phyloP scores from a whole-genome alignment of 257 asterid species.

The Petunia secreta region DNA sequence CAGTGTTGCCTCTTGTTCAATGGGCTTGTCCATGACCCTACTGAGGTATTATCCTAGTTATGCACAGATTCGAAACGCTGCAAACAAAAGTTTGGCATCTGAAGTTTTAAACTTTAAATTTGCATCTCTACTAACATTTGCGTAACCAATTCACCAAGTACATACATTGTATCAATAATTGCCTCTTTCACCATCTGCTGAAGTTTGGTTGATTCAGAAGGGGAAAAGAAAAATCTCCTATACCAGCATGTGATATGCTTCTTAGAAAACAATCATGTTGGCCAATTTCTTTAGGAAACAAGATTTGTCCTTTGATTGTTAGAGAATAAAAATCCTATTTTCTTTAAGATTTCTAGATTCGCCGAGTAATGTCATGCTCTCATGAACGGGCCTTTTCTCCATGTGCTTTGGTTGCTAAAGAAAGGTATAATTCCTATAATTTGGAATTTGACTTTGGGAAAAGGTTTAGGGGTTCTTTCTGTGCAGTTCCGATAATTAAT shows the following conservation, averaged over 20 bases:
- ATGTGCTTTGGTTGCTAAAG: slow-evolving; percentile 16
- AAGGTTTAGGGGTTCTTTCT: slow-evolving; percentile 14
- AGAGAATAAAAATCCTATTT: no score
- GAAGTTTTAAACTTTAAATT: not conserved
- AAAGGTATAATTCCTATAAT: not conserved
- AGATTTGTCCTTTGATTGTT: not conserved
- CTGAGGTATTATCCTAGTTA: slow-evolving; percentile 60
- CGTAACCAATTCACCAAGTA: not conserved
- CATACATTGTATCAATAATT: not conserved
- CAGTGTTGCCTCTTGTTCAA: slow-evolving; percentile 88
- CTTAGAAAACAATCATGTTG: not conserved
- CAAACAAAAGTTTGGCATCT: not conserved
- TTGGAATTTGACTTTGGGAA: slow-evolving; percentile 18
- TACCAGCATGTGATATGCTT: not conserved
- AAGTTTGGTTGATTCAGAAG: not conserved
- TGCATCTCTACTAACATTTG: not conserved
- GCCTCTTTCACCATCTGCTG: slow-evolving; percentile 4
- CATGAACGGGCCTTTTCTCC: not conserved
- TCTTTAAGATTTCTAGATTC: no score
- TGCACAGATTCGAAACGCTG: not conserved
- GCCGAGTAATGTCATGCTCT: not conserved
- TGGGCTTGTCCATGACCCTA: slow-evolving; percentile 90
- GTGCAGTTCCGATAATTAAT: not conserved
- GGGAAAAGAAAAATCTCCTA: not conserved
- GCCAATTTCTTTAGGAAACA: slow-evolving; percentile 4